Base-by-base conservation (phyloP, 805 yeast genomes). In the Cyberlindnera japonica region DNA sequence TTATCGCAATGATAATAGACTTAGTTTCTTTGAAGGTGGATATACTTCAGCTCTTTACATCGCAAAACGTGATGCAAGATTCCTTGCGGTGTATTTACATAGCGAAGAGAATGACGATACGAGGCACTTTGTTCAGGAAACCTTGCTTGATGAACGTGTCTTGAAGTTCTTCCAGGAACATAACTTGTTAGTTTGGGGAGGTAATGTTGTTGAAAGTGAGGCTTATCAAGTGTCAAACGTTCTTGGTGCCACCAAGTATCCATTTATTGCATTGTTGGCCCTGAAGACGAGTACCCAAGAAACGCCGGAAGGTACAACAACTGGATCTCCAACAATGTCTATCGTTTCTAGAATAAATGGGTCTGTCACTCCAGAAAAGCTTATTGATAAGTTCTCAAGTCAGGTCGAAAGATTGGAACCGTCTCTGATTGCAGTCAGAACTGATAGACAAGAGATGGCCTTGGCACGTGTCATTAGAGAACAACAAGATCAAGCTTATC, bases 161-260 rank as follows among this genome's bases (percentile, higher is more conserved):
- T 63, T 75, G 12, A 59, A 67, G 26, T 67, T 71, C 51, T 55
- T 78, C 38, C 63, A 62, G 16, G 72, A 74, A 16, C 72, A 71
- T 34, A 72, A 84, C 33, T 58, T 81, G 2, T 49, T 86, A 3
- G 62, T 86, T 2, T 91, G 98, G 98, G 95, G 90, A 30, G 96
- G 96, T 8, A 82, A 86, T 55, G 75, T 83, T 18, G 72, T 75
- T n/a, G 79, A 79, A 41, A 77, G 89, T 16, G 98, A 91, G 59
- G 86, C 91, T 1, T 80, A 77, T 55, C 95, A 87, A 52, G 80
- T 88, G 13, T 83, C 95, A 0, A 81, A 83, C 54, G 78, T 82
- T 27, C 72, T 90, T 44, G 74, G 76, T 42, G 81, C 82, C 29
- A 73, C 87, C 16, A 74, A 76, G 48, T 80, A 81, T 54, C 99